Conservation (phyloP, 2,329 filamentous ascomycete genomes). For the Pseudocercospora ulei region DNA sequence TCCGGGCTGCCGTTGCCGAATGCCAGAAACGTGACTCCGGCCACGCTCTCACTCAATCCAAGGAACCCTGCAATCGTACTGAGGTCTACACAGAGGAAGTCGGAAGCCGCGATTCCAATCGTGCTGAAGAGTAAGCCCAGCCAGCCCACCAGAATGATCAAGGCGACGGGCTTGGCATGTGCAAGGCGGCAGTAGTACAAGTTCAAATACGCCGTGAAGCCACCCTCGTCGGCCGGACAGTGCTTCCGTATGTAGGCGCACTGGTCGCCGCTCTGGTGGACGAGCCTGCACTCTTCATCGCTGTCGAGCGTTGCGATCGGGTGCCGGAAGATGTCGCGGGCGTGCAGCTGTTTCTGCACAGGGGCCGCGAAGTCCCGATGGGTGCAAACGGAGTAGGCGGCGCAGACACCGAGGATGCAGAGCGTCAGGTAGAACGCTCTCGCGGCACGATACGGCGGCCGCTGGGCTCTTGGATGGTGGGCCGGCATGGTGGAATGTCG, state of each 20-base stretch:
- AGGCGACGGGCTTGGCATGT: slow-evolving; percentile 63
- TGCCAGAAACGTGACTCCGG: slow-evolving; percentile 89
- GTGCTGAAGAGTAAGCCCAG: slow-evolving; percentile 85
- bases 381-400: slow-evolving; percentile 22
- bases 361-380: slow-evolving; percentile 8
- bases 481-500: slow-evolving; percentile 8
- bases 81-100: slow-evolving; percentile 96
- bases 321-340: slow-evolving; percentile 10
- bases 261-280: slow-evolving; percentile 67
- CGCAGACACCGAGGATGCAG: slow-evolving; percentile 30
- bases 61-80: slow-evolving; percentile 83
- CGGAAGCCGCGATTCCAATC: slow-evolving; percentile 92
- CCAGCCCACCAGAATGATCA: slow-evolving; percentile 69
- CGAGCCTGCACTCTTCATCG: slow-evolving; percentile 59
- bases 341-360: slow-evolving; percentile 6
- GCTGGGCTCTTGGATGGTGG: slow-evolving; percentile 7
- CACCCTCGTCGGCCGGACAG: slow-evolving; percentile 81
- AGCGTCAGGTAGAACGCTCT: slow-evolving; percentile 42
- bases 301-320: slow-evolving; percentile 11
- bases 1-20: slow-evolving; percentile 97
- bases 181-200: slow-evolving; percentile 80
- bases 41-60: slow-evolving; percentile 89
- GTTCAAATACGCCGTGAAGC: slow-evolving; percentile 75
- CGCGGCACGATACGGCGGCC: slow-evolving; percentile 35
- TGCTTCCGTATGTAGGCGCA: slow-evolving; percentile 76